Evolutionary conservation across 176 grass and related monocot genomes (phyloP), one percentile per base, ranked within the genome.

Genomic region (Ananas comosus): DNA sequence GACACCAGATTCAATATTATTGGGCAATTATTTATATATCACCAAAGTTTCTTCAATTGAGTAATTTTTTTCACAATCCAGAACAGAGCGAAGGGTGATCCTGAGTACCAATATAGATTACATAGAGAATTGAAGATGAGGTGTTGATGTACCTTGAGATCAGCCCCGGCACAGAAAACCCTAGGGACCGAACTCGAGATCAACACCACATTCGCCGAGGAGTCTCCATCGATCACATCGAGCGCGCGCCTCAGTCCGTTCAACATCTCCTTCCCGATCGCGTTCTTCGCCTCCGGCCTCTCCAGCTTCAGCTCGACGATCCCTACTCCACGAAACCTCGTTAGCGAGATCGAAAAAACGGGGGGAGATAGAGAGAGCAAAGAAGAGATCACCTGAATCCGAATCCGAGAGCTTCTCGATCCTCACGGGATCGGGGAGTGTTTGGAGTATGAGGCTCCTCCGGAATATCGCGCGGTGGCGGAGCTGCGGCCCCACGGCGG

Each of bases 121-220:
- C 7, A 61, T 10, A 16, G 21, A 9, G 56, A 61, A 18, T 19
- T 18, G 21, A 61, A 21, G 4, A 61, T 11, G 9, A 61, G 16
- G 10, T 18, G 56, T 10, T 61, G 33, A 22, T 22, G 56, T 61
- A 99, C 95, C 87, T 91, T 99, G 67, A 99, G 95, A 71, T 94
- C 82, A 59, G 90, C 84, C 17, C 90, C 90, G 19, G 87, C 87
- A 42, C 85, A 99, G 78, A 99, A 99, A 73, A 78, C 82, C 47
- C 74, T 86, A 14, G 84, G 80, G 51, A 92, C 84, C 1, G 82
- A 87, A 68, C 86, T 96, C 28, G 86, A 88, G n/a, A 96, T 51
- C 53, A 97, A 66, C 29, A 96, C 89, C 25, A 87, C 84, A 81
- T 92, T 92, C 49, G 77, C 69, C 9, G 77, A 64, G 12, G 76